Evolutionary conservation across 345 rosid species (phyloP).

Genomic region (Eucalyptus erythrocorys): DNA sequence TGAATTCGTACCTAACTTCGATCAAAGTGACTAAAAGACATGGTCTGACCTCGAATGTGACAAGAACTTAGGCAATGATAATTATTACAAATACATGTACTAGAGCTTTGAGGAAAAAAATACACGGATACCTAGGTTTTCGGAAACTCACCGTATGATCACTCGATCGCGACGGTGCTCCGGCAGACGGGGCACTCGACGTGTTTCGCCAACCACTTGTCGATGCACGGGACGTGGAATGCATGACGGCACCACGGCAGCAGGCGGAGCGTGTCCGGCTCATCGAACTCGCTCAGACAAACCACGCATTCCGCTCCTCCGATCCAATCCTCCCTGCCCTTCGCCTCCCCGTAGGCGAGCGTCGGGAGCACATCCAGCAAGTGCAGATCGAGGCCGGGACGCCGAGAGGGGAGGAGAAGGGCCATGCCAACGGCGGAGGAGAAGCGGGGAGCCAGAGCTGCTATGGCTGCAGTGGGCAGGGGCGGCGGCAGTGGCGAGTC

Average conservation of each 20-base stretch:
- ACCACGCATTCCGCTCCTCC: neutral
- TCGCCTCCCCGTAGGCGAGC: neutral
- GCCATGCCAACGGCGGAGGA: neutral
- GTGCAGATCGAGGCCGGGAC: neutral
- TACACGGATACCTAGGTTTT: neutral
- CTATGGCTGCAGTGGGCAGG: neutral
- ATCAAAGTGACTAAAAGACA: neutral
- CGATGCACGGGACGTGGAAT: neutral
- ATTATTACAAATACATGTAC: neutral
- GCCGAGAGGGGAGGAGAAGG: neutral
- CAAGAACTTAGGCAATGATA: neutral
- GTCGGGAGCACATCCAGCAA: neutral
- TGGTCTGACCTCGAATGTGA: neutral
- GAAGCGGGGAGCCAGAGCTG: neutral
- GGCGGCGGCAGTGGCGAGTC: neutral
- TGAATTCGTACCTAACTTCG: neutral
- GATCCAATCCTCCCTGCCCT: neutral
- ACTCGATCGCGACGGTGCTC: neutral
- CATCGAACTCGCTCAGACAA: slow-evolving; percentile 8
- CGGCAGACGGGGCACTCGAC: neutral
- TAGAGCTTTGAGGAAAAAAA: neutral
- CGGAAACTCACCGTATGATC: neutral
- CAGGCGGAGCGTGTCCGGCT: neutral
- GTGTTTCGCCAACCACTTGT: neutral
- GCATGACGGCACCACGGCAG: neutral